Percentiles rank a stretch among this genome's conserved stretches.
phyloP scores from a whole-genome alignment of 176 grass and related monocot species.

The Aegilops bicornis region DNA sequence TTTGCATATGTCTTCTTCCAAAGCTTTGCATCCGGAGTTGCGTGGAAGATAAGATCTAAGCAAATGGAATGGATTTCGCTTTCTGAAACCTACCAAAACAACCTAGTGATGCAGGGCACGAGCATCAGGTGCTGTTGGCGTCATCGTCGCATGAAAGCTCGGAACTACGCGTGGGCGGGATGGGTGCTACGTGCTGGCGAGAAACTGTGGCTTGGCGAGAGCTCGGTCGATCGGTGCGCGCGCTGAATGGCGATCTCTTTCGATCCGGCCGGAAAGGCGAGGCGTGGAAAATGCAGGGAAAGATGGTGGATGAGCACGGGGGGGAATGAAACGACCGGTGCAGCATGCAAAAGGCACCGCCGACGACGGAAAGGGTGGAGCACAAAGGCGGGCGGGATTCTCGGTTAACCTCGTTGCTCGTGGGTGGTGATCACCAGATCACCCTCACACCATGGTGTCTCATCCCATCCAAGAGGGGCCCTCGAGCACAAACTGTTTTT shows the following conservation, averaged over 20 bases:
- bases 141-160: constrained; percentile 27
- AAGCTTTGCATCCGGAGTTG: not conserved
- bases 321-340: not conserved
- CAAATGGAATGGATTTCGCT: not conserved
- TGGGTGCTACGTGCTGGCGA: not conserved
- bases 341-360: constrained; percentile 5
- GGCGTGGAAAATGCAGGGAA: not conserved
- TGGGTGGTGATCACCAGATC: constrained; percentile 5
- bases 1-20: not conserved
- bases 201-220: not conserved
- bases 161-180: constrained; percentile 12
- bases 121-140: constrained; percentile 9
- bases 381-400: not conserved
- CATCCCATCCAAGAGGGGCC: not conserved
- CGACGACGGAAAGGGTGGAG: not conserved
- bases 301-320: not conserved
- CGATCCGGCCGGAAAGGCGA: not conserved
- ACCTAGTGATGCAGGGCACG: not conserved
- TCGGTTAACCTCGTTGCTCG: constrained; percentile 4
- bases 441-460: not conserved
- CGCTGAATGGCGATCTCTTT: constrained; percentile 17
- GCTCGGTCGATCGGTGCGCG: not conserved
- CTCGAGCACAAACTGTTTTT: not conserved
- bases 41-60: not conserved
- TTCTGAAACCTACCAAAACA: not conserved